Conservation (phyloP, 192 early-diverging fungal species). For the Linnemannia exigua region DNA sequence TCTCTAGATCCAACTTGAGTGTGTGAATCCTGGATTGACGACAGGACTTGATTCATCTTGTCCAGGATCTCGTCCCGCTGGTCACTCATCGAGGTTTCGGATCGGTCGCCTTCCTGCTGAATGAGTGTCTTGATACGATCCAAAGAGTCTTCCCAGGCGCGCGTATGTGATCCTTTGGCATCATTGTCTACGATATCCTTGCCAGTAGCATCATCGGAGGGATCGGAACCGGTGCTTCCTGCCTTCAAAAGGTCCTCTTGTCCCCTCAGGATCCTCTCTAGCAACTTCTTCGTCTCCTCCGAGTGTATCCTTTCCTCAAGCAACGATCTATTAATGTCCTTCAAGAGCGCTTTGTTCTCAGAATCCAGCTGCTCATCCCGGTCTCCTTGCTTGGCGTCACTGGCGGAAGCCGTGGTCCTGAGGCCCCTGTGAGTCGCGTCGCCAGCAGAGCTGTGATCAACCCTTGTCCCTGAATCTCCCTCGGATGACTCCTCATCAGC, state of each 20-base stretch:
- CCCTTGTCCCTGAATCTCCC: neutral
- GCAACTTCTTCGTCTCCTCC: neutral
- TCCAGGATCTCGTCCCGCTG: constrained; percentile 48
- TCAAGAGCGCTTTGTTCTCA: constrained; percentile 7
- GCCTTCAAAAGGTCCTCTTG: neutral
- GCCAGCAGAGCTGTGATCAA: too few relatives aligned
- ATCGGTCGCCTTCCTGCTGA: constrained; percentile 25
- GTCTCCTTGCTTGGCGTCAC: neutral
- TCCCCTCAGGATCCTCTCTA: neutral
- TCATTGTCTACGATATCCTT: neutral
- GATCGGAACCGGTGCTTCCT: neutral
- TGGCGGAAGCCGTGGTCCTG: neutral
- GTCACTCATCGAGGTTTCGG: constrained; percentile 35
- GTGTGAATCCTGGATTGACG: constrained; percentile 30
- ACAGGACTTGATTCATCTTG: constrained; percentile 35
- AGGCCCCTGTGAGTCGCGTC: neutral
- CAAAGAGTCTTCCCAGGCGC: constrained; percentile 1
- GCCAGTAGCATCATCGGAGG: neutral
- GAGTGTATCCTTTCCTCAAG: neutral
- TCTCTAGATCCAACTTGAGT: neutral
- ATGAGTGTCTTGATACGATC: constrained; percentile 38
- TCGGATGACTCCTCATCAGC: constrained; percentile 20
- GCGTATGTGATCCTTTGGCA: neutral
- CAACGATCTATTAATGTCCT: neutral
- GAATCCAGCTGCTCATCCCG: neutral